phyloP scores from a whole-genome alignment of 495 filamentous ascomycete species.

The Jackrogersella multiformis region DNA sequence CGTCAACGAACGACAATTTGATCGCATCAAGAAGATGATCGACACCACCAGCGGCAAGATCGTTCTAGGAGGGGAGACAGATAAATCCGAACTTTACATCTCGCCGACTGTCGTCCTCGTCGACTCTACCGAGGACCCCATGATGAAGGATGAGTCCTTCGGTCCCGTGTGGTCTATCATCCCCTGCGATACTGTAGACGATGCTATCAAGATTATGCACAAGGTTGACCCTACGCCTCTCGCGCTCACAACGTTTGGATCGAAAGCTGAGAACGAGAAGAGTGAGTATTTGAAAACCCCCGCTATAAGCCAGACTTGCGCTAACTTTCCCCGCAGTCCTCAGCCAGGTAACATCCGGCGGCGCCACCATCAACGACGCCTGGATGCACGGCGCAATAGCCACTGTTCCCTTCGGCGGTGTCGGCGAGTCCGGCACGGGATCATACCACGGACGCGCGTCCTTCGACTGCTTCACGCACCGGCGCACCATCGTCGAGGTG shows the following conservation, averaged over 20 bases:
- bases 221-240: conserved; percentile 81
- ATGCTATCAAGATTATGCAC: conserved; percentile 81
- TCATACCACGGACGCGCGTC: conserved; percentile 83
- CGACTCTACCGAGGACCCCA: conserved; percentile 74
- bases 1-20: conserved; percentile 78
- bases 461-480: conserved; percentile 88
- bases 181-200: conserved; percentile 76
- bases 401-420: conserved; percentile 87
- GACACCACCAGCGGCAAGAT: conserved; percentile 85
- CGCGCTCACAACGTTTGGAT: conserved; percentile 84
- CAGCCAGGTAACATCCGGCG: conserved; percentile 73
- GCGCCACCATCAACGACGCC: conserved; percentile 82
- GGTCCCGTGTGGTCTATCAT: conserved; percentile 87
- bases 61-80: conserved; percentile 81
- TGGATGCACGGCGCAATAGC: conserved; percentile 81
- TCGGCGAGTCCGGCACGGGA: conserved; percentile 85
- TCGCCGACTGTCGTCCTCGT: conserved; percentile 86
- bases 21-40: conserved; percentile 87
- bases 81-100: conserved; percentile 80
- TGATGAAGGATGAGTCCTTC: conserved; percentile 85
- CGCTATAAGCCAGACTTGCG: neutral
- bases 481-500: conserved; percentile 76
- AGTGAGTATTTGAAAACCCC: conserved; percentile 50
- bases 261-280: conserved; percentile 74
- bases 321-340: conserved; percentile 57